phyloP scores from a whole-genome alignment of 257 asterid genomes.

The Solanum chmielewskii region DNA sequence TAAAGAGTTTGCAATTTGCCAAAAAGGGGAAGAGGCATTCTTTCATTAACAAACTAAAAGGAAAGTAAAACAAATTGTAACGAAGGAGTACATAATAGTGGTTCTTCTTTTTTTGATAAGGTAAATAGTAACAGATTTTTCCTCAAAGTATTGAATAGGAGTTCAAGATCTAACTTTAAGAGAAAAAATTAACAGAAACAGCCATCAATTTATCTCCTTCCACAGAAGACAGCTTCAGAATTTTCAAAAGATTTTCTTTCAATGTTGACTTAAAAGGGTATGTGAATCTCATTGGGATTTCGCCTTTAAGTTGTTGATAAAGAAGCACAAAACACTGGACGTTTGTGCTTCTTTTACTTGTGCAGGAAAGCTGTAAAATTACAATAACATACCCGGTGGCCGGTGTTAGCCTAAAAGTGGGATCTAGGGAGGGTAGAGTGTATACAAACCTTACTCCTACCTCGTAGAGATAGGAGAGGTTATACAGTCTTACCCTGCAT shows the following conservation, averaged over 20 bases:
- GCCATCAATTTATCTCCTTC: not conserved
- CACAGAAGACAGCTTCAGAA: not conserved
- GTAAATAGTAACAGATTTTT: not conserved
- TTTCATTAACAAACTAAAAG: too few relatives aligned
- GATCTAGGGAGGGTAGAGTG: not conserved
- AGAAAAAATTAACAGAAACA: not conserved
- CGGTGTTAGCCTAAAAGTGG: not conserved
- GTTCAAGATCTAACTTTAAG: not conserved
- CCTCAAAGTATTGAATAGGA: not conserved
- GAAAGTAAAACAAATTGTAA: not conserved
- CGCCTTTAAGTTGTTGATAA: not conserved
- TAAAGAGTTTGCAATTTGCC: not conserved
- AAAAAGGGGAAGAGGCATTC: not conserved
- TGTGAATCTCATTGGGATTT: not conserved
- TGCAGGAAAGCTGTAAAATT: not conserved
- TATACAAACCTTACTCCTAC: not conserved
- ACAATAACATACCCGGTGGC: not conserved
- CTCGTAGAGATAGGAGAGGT: not conserved
- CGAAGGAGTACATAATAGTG: not conserved
- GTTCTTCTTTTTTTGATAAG: not conserved
- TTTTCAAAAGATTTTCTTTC: not conserved
- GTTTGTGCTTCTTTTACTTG: not conserved
- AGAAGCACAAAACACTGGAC: not conserved
- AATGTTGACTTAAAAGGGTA: not conserved
- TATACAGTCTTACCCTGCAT: not conserved